Percentiles rank a stretch among this genome's conserved stretches.
These are phyloP conservation scores for Earliella scabrosa DNA, from an alignment of 1,284 basidiomycete genomes.

Conservation along the genomic window DNA sequence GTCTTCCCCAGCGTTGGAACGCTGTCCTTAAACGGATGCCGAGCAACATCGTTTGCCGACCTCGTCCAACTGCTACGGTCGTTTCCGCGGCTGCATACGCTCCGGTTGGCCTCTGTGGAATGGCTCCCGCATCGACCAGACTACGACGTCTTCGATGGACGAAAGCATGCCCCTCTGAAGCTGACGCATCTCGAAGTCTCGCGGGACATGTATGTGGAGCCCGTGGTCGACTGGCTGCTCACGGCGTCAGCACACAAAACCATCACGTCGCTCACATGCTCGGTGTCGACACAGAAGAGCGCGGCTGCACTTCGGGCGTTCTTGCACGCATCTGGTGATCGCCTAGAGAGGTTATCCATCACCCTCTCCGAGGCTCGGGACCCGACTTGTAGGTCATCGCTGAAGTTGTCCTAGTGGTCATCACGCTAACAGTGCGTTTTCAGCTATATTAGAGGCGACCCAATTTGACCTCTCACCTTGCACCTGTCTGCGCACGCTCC, in stretches of 20 bases:
- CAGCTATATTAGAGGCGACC: conserved; percentile 22
- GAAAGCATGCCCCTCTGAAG: too few relatives aligned
- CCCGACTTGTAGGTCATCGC: conserved; percentile 26
- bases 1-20: conserved; percentile 11
- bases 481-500: too few relatives aligned
- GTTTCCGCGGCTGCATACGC: conserved; percentile 12
- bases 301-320: too few relatives aligned
- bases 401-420: not conserved
- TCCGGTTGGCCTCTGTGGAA: conserved; percentile 19
- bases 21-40: conserved; percentile 26
- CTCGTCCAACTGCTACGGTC: conserved; percentile 20
- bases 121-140: conserved; percentile 24
- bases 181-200: too few relatives aligned
- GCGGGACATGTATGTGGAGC: conserved; percentile 23
- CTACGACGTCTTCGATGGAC: too few relatives aligned
- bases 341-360: conserved; percentile 21
- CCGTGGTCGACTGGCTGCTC: conserved; percentile 27
- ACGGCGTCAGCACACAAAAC: conserved; percentile 5
- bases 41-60: conserved; percentile 25
- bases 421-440: not conserved
- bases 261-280: too few relatives aligned
- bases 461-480: too few relatives aligned
- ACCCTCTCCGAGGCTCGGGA: conserved; percentile 28
- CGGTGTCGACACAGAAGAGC: too few relatives aligned
- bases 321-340: too few relatives aligned